Conservation (phyloP, 2,329 filamentous ascomycete species). For the Malbranchea cinnamomea region DNA sequence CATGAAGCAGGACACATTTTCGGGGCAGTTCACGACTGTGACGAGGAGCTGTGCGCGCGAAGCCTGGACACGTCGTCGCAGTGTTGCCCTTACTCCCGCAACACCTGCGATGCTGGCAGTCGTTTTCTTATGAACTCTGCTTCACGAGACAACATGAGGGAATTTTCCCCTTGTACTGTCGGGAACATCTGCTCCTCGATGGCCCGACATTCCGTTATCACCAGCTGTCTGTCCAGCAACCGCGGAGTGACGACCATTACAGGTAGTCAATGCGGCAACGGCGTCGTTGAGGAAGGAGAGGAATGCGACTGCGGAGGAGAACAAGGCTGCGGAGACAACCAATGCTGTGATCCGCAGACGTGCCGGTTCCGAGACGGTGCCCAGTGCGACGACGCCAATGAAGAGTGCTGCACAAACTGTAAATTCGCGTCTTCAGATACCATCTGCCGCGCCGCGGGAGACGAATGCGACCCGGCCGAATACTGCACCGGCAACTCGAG, state of each 20-base stretch:
- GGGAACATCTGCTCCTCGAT: slow-evolving; percentile 90
- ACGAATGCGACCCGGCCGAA: slow-evolving; percentile 74
- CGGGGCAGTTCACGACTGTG: slow-evolving; percentile 89
- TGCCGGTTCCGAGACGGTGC: slow-evolving; percentile 68
- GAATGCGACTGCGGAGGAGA: slow-evolving; percentile 89
- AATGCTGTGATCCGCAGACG: slow-evolving; percentile 71
- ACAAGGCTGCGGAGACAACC: slow-evolving; percentile 54
- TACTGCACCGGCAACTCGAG: slow-evolving; percentile 59
- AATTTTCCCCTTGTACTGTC: slow-evolving; percentile 77
- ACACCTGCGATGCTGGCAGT: slow-evolving; percentile 59
- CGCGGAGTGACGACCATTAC: slow-evolving; percentile 66
- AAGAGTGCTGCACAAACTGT: slow-evolving; percentile 31
- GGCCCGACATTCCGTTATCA: slow-evolving; percentile 59
- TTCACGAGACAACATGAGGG: slow-evolving; percentile 54
- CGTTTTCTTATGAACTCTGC: slow-evolving; percentile 94
- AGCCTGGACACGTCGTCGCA: slow-evolving; percentile 45
- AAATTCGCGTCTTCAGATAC: slow-evolving; percentile 40
- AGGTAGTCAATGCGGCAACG: slow-evolving; percentile 82
- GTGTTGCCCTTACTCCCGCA: slow-evolving; percentile 64
- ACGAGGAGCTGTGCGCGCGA: slow-evolving; percentile 46
- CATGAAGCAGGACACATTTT: slow-evolving; percentile 91
- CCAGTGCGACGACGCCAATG: slow-evolving; percentile 51
- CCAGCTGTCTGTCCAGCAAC: slow-evolving; percentile 70
- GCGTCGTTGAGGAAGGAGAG: slow-evolving; percentile 86
- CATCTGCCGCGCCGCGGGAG: slow-evolving; percentile 66